phyloP scores from a whole-genome alignment of 768 basidiomycete genomes.

The Phaeotremella fagi region DNA sequence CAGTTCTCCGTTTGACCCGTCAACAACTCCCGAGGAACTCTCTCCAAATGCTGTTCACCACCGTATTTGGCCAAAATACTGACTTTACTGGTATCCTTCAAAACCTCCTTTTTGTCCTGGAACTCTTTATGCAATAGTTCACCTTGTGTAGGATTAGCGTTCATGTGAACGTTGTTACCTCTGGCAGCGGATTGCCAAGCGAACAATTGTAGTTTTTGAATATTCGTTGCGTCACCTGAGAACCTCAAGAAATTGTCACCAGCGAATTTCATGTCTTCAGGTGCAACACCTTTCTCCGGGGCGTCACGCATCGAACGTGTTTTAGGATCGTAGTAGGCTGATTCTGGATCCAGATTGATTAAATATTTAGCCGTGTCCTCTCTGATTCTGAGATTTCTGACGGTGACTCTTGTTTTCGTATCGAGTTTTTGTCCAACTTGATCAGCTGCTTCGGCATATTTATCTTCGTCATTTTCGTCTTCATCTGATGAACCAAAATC shows the following conservation, averaged over 20 bases:
- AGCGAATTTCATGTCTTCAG: slow-evolving; percentile 83
- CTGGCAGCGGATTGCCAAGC: slow-evolving; percentile 93
- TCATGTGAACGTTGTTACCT: slow-evolving; percentile 91
- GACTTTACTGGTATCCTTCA: slow-evolving; percentile 80
- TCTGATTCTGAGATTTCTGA: slow-evolving; percentile 94
- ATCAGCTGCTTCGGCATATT: slow-evolving; percentile 96
- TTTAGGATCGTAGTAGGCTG: slow-evolving; percentile 98
- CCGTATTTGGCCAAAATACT: slow-evolving; percentile 90
- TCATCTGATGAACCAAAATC: slow-evolving; percentile 71
- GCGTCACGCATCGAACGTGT: slow-evolving; percentile 99
- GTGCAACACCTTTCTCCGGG: slow-evolving; percentile 65
- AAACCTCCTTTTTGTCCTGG: slow-evolving; percentile 82
- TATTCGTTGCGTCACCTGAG: slow-evolving; percentile 87
- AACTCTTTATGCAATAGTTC: slow-evolving; percentile 87
- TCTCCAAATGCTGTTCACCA: slow-evolving; percentile 82
- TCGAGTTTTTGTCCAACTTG: slow-evolving; percentile 97
- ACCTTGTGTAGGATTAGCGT: slow-evolving; percentile 94
- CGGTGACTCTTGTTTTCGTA: slow-evolving; percentile 95
- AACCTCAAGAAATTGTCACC: slow-evolving; percentile 93
- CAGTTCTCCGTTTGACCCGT: slow-evolving; percentile 92
- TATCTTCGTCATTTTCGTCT: slow-evolving; percentile 92
- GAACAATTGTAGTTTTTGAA: slow-evolving; percentile 88
- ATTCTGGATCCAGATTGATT: slow-evolving; percentile 88
- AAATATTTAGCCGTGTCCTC: slow-evolving; percentile 99
- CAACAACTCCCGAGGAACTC: slow-evolving; percentile 82